Evolutionary conservation across 176 grass and related monocot species (phyloP).

Genomic region (Phragmites australis): DNA sequence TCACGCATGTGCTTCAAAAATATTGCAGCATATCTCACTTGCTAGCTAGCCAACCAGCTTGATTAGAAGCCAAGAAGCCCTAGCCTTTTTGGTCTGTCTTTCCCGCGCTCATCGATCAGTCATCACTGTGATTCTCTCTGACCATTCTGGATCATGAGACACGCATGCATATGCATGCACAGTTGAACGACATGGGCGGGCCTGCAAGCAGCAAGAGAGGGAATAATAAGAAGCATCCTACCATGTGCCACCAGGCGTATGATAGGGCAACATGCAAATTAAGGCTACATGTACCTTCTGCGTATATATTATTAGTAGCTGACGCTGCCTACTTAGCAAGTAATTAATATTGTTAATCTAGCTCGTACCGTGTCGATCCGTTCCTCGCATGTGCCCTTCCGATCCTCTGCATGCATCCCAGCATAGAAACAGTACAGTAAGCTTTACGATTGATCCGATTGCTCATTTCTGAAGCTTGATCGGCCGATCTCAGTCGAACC

Average conservation of each 20-base stretch:
- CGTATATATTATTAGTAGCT: background rate
- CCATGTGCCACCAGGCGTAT: constrained; percentile 49
- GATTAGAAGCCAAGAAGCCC: constrained; percentile 12
- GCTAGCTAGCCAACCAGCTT: background rate
- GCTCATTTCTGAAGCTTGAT: constrained; percentile 17
- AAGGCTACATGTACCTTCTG: background rate
- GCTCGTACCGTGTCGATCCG: constrained; percentile 1
- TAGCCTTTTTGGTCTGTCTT: constrained; percentile 19
- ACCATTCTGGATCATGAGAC: constrained; percentile 35
- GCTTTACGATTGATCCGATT: constrained; percentile 21
- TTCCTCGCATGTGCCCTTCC: background rate
- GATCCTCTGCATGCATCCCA: constrained; percentile 20
- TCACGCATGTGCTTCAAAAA: constrained; percentile 48
- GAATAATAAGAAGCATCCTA: constrained; percentile 65
- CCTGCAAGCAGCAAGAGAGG: constrained; percentile 28
- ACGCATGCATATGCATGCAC: background rate
- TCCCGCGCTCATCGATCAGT: background rate
- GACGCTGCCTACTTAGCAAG: constrained; percentile 12
- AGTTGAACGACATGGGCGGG: background rate
- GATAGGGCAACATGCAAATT: constrained; percentile 28
- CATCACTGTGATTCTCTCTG: constrained; percentile 48
- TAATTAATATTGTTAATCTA: background rate
- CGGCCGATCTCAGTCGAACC: background rate
- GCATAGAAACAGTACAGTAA: constrained; percentile 38
- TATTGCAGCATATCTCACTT: constrained; percentile 11